Evolutionary conservation across 257 asterid species (phyloP).

Genomic region (Sherardia arvensis): DNA sequence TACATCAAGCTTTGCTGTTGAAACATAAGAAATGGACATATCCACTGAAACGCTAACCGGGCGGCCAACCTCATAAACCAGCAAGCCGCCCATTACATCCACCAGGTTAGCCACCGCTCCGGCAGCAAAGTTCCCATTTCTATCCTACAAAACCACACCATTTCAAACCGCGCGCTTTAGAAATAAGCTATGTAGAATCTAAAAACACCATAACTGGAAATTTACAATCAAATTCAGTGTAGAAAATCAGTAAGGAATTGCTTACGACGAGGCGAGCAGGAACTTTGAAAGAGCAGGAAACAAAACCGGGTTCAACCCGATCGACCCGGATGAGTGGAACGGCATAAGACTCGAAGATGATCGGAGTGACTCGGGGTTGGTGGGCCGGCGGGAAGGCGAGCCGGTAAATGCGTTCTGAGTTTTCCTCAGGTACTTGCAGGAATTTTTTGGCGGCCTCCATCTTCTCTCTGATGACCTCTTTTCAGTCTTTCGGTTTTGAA

Average conservation of each 20-base stretch:
- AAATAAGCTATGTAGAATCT: not conserved
- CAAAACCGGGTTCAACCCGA: constrained; percentile 39
- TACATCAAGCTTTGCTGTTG: constrained; percentile 61
- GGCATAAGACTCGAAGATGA: constrained; percentile 62
- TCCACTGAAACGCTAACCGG: constrained; percentile 65
- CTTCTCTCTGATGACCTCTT: not conserved
- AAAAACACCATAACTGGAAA: not conserved
- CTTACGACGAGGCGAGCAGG: constrained; percentile 70
- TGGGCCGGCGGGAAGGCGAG: constrained; percentile 42
- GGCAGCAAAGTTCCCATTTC: constrained; percentile 43
- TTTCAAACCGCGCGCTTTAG: not conserved
- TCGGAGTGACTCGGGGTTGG: constrained; percentile 24
- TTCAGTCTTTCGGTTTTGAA: not conserved
- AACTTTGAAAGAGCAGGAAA: constrained; percentile 59
- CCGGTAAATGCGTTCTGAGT: constrained; percentile 30
- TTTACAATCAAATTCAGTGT: not conserved
- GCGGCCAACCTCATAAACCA: constrained; percentile 36
- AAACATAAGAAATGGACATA: constrained; percentile 59
- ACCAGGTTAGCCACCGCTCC: constrained; percentile 60
- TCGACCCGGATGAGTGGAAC: constrained; percentile 52
- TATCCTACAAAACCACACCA: constrained; percentile 26
- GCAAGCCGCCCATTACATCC: constrained; percentile 65
- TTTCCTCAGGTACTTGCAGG: constrained; percentile 25
- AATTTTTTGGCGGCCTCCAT: constrained; percentile 48
- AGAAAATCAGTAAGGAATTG: not conserved